phyloP scores from a whole-genome alignment of 768 basidiomycete species.

The Phylloporus sp. region DNA sequence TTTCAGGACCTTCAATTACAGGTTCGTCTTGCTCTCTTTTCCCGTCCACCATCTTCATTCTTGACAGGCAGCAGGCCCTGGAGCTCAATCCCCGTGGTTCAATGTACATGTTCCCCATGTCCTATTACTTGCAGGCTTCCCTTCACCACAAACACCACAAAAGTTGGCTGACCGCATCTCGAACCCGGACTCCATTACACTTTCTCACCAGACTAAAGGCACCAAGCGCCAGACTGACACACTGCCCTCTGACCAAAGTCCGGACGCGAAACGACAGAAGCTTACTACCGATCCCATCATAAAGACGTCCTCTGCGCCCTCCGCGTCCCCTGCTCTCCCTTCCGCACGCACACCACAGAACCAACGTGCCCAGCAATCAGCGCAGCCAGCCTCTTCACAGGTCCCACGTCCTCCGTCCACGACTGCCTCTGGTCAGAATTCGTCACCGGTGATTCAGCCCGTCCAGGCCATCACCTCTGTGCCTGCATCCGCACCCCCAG shows the following conservation, averaged over 20 bases:
- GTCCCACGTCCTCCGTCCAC: slow-evolving; percentile 15
- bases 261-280: slow-evolving; percentile 44
- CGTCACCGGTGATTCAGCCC: slow-evolving; percentile 10
- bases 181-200: background rate
- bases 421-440: background rate
- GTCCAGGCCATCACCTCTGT: slow-evolving; percentile 3
- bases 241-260: slow-evolving; percentile 29
- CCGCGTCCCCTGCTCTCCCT: slow-evolving; percentile 20
- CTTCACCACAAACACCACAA: slow-evolving; percentile 29
- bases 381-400: slow-evolving; percentile 14
- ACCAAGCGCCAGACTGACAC: slow-evolving; percentile 44
- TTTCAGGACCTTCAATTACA: slow-evolving; percentile 48
- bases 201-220: slow-evolving; percentile 20
- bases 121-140: slow-evolving; percentile 46
- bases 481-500: slow-evolving; percentile 5
- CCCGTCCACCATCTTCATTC: background rate
- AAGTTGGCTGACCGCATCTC: slow-evolving; percentile 27
- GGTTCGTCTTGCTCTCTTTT: slow-evolving; percentile 32
- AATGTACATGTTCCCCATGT: slow-evolving; percentile 41
- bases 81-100: slow-evolving; percentile 52
- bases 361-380: slow-evolving; percentile 19
- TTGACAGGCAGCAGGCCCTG: slow-evolving; percentile 32
- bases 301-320: slow-evolving; percentile 14
- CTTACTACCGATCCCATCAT: slow-evolving; percentile 15
- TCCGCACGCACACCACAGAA: slow-evolving; percentile 19